A percentile compares a stretch with the other conserved stretches of the same genome.
Evolutionary conservation across 192 early-diverging fungal genomes (phyloP).

Genomic region (Paraglomus brasilianum): DNA sequence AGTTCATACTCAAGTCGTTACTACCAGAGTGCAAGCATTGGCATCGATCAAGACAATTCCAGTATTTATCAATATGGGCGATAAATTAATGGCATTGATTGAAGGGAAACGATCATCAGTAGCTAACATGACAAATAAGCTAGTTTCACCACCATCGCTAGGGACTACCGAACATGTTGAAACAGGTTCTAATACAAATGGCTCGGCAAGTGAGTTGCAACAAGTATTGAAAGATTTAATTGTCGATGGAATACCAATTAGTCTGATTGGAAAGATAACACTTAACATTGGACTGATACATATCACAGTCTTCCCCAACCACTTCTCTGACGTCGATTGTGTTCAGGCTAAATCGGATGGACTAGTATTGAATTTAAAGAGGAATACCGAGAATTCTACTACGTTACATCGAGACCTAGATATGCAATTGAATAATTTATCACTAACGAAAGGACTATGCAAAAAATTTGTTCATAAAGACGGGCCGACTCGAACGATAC

Average conservation of each 20-base stretch:
- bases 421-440: constrained; percentile 32
- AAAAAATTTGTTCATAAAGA: constrained; percentile 27
- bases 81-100: constrained; percentile 46
- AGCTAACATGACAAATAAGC: neutral
- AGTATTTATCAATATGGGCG: constrained; percentile 49
- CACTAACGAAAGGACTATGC: constrained; percentile 38
- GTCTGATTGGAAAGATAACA: constrained; percentile 31
- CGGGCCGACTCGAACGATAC: constrained; percentile 12
- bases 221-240: constrained; percentile 7
- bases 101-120: constrained; percentile 51
- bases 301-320: constrained; percentile 45
- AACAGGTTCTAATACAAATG: no score
- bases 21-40: constrained; percentile 30
- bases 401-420: constrained; percentile 29
- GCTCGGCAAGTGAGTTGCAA: no score
- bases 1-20: constrained; percentile 30
- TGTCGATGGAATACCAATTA: constrained; percentile 20
- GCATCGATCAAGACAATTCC: constrained; percentile 56
- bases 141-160: no score
- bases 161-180: no score
- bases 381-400: neutral
- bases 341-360: constrained; percentile 36
- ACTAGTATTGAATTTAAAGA: constrained; percentile 24
- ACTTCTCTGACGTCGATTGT: constrained; percentile 47
- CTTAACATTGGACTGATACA: constrained; percentile 27